Conservation (phyloP, 305 asterid species). For the Fraxinus sp. region DNA sequence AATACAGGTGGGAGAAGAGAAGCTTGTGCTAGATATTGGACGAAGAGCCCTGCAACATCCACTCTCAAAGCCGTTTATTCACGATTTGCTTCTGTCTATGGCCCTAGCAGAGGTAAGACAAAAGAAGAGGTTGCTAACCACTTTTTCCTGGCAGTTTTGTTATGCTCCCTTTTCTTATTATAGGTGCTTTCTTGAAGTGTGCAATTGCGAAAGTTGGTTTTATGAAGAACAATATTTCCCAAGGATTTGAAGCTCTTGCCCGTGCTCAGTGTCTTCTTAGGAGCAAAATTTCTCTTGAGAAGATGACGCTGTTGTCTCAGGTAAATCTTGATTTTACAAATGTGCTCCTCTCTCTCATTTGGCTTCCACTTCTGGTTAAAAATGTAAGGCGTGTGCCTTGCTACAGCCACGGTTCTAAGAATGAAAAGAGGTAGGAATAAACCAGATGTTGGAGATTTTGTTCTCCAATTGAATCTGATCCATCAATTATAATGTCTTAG, state of each 20-base stretch:
- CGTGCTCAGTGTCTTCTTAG: conserved; percentile 92
- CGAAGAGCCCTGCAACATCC: conserved; percentile 75
- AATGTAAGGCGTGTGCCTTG: conserved; percentile 7
- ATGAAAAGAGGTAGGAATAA: conserved; percentile 4
- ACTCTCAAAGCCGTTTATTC: conserved; percentile 77
- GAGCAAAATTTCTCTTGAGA: conserved; percentile 87
- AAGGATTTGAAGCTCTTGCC: conserved; percentile 99
- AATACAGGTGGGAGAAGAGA: conserved; percentile 90
- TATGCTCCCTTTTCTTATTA: conserved; percentile 70
- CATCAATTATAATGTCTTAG: neutral
- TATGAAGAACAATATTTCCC: conserved; percentile 87
- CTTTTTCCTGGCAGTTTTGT: conserved; percentile 50
- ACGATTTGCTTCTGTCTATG: conserved; percentile 90
- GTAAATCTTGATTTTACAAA: conserved; percentile 37
- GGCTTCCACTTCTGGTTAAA: conserved; percentile 22
- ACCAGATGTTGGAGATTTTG: conserved; percentile 17
- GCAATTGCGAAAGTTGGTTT: conserved; percentile 83
- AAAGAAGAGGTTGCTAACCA: conserved; percentile 42
- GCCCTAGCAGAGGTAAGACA: conserved; percentile 96
- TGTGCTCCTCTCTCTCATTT: conserved; percentile 9
- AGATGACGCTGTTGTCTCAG: conserved; percentile 86
- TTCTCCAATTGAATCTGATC: conserved; percentile 20
- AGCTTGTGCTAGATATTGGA: conserved; percentile 89
- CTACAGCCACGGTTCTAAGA: conserved; percentile 12
- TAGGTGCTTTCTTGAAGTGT: conserved; percentile 93